Evolutionary conservation across 1,284 basidiomycete genomes (phyloP), one percentile per base, ranked within the genome.

Genomic region (Gymnopus androsaceus): DNA sequence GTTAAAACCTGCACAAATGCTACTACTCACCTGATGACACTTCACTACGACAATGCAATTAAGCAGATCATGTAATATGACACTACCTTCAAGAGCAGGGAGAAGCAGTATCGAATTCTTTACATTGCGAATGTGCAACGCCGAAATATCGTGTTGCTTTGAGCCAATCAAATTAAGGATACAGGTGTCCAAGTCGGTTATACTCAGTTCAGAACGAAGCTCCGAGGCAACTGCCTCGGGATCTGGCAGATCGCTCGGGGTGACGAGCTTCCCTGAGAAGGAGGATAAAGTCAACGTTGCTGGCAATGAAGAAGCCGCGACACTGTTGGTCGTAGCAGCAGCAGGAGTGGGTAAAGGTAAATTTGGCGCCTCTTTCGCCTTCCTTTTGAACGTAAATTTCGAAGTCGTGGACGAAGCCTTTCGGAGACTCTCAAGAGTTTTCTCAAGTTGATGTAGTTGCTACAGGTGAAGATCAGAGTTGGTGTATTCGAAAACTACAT

Each of bases 371-470:
- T 64, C 52, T 3, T 65, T 61, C 6, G 71, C 59, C 61, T 79
- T 87, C 17, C 84, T 80, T 64, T 84, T 89, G 76, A 93, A 93
- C 0, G 83, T 69, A 65, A 94, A 94, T 59, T 81, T 88, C 0
- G 81, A 66, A 62, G 83, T 84, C 3, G 81, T 74, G 8, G 70
- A 68, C 3, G 73, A 70, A 19, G 75, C 66, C 4, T 72, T 66
- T 14, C 83, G 76, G 4, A 86, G 66, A 0, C 75, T 71, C 48
- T 85, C 79, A 2, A 91, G 59, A 9, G 70, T 67, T 54, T 74
- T 71, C 66, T 88, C 85, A 15, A 88, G 67, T 11, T 68, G 68
- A 64, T 81, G 83, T 47, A 90, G 66, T 80, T 84, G 82, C 88
- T 88, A 57, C 41, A 23, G 17, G 11, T 28, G 25, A n/a, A 15